Percentiles rank a stretch among this genome's conserved stretches.
These are phyloP conservation scores for Prunus fruticosa DNA, from an alignment of 306 rosid species.

Conservation along the genomic window DNA sequence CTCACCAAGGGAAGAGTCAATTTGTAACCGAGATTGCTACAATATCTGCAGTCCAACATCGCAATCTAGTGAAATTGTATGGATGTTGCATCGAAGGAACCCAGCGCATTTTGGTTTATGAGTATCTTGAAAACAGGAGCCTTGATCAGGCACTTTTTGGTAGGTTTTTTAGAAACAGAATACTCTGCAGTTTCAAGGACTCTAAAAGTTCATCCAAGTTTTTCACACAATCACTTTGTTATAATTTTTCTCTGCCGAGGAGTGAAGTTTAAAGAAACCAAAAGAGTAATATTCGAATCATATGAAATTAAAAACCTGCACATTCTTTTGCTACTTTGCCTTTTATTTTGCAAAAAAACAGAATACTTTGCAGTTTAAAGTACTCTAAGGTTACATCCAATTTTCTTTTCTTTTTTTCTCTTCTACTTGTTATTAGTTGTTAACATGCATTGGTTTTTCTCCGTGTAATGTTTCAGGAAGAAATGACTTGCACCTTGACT, in stretches of 20 bases:
- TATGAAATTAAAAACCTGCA: too few relatives aligned
- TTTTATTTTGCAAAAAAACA: neutral
- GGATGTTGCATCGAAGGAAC: conserved; percentile 38
- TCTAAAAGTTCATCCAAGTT: too few relatives aligned
- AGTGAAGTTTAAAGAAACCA: too few relatives aligned
- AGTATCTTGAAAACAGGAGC: conserved; percentile 32
- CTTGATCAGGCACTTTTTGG: conserved; percentile 34
- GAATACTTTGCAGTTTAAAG: neutral
- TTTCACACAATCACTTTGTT: too few relatives aligned
- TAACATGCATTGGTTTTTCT: neutral
- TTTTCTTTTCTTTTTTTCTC: neutral
- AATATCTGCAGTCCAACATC: conserved; percentile 31
- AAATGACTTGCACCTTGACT: too few relatives aligned
- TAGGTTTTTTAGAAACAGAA: neutral
- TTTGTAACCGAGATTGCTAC: conserved; percentile 32
- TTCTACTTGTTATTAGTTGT: neutral
- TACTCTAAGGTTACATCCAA: neutral
- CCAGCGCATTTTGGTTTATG: conserved; percentile 30
- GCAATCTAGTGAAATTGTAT: conserved; percentile 29
- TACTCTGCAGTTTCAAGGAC: too few relatives aligned
- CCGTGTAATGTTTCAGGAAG: conserved; percentile 11
- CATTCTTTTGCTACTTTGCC: too few relatives aligned
- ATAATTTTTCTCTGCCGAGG: too few relatives aligned
- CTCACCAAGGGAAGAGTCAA: conserved; percentile 29
- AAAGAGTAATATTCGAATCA: neutral